Base-by-base conservation (phyloP, 192 early-diverging fungal species). In the Coemansia sp. region DNA sequence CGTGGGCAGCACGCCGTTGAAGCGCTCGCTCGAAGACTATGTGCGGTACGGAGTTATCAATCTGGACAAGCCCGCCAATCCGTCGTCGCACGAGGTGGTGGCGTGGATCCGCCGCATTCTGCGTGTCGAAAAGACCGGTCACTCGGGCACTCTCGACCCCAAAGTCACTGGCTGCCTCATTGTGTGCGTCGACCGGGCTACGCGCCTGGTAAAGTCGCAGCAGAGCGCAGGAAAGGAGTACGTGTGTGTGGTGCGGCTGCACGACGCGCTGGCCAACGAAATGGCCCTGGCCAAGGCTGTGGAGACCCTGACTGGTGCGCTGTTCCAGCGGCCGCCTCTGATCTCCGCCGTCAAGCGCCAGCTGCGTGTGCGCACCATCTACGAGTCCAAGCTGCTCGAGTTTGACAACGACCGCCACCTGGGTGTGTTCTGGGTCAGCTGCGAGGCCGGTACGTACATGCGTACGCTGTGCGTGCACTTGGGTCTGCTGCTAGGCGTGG, bases 211-310 rank as follows among this genome's bases (percentile, higher is more conserved):
- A 72, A 99, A 99, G 86, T 96, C 95, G 45, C 97, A 99, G 82
- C 97, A 99, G 76, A 91, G 94, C 73, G 97, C 97, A 47, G 97
- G 96, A 79, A 98, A 99, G 79, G 97, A 99, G 82, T 99, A 99
- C 75, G 97, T 99, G 35, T 88, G 88, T 63, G 88, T 99, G 11
- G 82, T 99, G 47, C 90, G 97, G 49, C 89, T 99, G 27, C 97
- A 99, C 78, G 93, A 97, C 56, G 90, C 92, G 38, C 77, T 99
- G 60, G 94, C 94, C 50, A 87, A 85, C 35, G 93, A 94, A 74
- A 93, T 89, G 85, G 92, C 94, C 62, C 75, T 98, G 54, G 77
- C 86, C 39, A 70, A 87, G 87, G 86, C 90, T 4, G 85, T 99
- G 14, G 95, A 99, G 79, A 99, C 95, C 3, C 86, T 99, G 60